Base-by-base conservation (phyloP, 805 yeast species). In the Groenewaldozyma salmanticensis region DNA sequence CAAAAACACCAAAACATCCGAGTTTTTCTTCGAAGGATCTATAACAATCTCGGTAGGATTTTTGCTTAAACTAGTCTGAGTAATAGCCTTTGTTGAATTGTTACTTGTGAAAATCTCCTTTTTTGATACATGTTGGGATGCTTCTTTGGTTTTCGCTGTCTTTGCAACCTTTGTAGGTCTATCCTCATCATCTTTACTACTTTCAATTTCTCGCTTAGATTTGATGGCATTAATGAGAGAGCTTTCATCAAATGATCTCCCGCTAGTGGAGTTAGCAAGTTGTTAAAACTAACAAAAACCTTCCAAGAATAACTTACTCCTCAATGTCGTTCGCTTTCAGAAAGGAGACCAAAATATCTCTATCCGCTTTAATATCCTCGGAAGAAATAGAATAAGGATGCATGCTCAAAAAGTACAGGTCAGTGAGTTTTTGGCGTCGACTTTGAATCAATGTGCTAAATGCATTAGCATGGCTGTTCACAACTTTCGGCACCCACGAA, bases 361-460 rank as follows among this genome's bases (percentile, higher is more conserved):
- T 70, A 59, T 63, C 47, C 50, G 65, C 43, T 55, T 55, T 40
- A 46, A 64, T 59, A 22, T 52, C 66, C 38, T 51, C 65, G 44
- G 52, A 65, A 44, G 68, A 67, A 48, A 54, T 62, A 37, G 64
- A 76, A 49, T 72, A 54, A 16, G 78, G 74, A 39, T 74, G 58
- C 45, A 74, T 58, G 7, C 82, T 66, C 11, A 79, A 70, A 47
- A 77, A 72, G 53, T 75, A 79, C 15, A 80, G 60, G 55, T 79
- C 82, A 1, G 80, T 68, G 19, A 80, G 62, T 52, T 75, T 75
- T 21, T 78, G 62, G 50, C 75, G 75, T 37, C 86, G 63, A 35
- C 65, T 63, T 45, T 66, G 29, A 9, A 24, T 13, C 13, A 24
- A 24, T 24, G 29, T 9, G 29, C 29, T 24, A 24, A 24, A 24